Evolutionary conservation across 305 asterid species (phyloP), one percentile per base, ranked within the genome.

Genomic region (Vinca major): DNA sequence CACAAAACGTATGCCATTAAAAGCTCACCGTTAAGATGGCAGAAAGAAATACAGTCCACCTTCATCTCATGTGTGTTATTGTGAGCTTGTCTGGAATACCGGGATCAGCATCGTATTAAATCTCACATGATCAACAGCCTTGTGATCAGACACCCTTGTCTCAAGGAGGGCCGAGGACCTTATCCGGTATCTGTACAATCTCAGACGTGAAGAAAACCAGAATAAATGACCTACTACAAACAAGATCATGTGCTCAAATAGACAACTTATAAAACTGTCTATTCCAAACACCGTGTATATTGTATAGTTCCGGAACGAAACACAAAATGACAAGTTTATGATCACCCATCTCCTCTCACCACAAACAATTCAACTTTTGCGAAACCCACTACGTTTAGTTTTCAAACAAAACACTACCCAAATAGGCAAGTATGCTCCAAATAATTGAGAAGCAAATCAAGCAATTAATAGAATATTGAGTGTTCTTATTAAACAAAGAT

Each of bases 61-160:
- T 26, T 1, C 33, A 26, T 26, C 33, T 26, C 33, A 26, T 26
- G 33, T 26, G 33, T 26, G 33, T 26, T 26, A 26, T 26, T 26
- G 33, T 26, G 56, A 39, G 1, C 33, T 53, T 56, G 64, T 60
- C 39, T 60, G 12, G 71, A 71, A 37, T 45, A 39, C 66, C 14
- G 7, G 52, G 44, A 40, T 51, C 37, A 41, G 45, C 1, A 13
- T n/a, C 68, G 37, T 40, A 65, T 11, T 72, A 65, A 72, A 72
- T 72, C 45, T 65, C 71, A 72, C 75, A 47, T 72, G 66, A 55
- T 71, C 17, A 71, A 36, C 66, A 55, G 58, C 45, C 67, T 39
- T 17, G 50, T 43, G 39, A 58, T 48, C 41, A 10, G 49, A n/a
- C n/a, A n/a, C n/a, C n/a, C n/a, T n/a, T n/a, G n/a, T n/a, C n/a